Base-by-base conservation (phyloP, 139 green algal species). In the Deuterostichococcus epilithicus region DNA sequence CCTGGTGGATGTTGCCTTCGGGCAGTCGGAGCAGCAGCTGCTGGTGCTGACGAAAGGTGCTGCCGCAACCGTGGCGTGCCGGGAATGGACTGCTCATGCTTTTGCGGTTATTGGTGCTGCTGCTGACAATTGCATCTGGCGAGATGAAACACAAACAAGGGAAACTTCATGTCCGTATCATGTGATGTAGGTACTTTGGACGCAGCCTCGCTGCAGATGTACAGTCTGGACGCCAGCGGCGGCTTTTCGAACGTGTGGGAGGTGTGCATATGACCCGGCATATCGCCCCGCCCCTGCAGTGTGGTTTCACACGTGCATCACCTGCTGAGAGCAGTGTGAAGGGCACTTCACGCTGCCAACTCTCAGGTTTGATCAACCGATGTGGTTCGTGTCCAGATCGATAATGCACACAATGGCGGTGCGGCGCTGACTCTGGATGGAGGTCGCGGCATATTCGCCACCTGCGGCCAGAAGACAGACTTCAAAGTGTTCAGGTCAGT, bases 1-100 rank as follows among this genome's bases (percentile, higher is more conserved):
- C 0, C 35, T 69, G 59, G 58, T 75, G 34, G 80, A 85, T 36
- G 80, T 85, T 30, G 80, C 77, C 2, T 85, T 85, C 73, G 75
- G 71, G 15, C 42, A 59, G 13, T 63, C 70, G 23, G 26, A 34
- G 3, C 3, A 59, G 8, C 77, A 76, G 30, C 52, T 85, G 76
- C 77, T 78, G 25, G 75, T 84, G n/a, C 60, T 77, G 13, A 81
- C 68, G 5, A 70, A 73, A 68, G 76, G 68, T 71, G 28, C 26
- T 39, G 28, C 35, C 65, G 47, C 45, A 60, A 18, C 13, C 45
- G 45, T 71, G 73, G 72, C 5, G 22, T 73, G 18, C 5, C n/a
- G 36, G 5, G 26, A 32, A 36, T 77, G 37, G 34, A 73, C 5
- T 32, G 74, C 15, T 77, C 72, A 63, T 45, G 37, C 10, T 18